These are phyloP conservation scores for Penicillium hordei DNA, from an alignment of 2,329 filamentous ascomycete species.

Conservation along the genomic window DNA sequence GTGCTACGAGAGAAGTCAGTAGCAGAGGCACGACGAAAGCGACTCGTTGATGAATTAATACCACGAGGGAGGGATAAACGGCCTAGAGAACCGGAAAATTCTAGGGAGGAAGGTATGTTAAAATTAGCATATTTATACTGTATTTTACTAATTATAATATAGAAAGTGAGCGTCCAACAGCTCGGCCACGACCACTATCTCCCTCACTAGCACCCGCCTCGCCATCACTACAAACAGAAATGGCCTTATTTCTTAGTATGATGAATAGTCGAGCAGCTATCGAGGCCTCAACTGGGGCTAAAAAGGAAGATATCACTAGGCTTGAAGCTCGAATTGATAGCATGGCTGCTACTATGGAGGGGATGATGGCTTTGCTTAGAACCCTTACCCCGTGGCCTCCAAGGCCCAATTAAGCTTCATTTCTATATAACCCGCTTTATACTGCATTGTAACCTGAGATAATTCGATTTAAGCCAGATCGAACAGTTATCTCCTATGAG, in stretches of 20 bases:
- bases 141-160: background rate
- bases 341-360: background rate
- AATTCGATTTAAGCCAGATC: too few relatives aligned
- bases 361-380: background rate
- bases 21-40: background rate
- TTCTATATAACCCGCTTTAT: background rate
- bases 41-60: background rate
- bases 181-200: background rate
- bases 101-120: background rate
- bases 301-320: background rate
- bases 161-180: background rate
- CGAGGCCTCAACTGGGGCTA: background rate
- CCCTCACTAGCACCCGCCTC: background rate
- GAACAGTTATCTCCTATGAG: too few relatives aligned
- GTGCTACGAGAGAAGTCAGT: background rate
- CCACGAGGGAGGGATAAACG: background rate
- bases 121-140: background rate
- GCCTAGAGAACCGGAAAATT: background rate
- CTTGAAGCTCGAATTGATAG: background rate
- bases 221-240: background rate
- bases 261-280: background rate
- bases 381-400: background rate
- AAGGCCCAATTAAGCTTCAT: background rate
- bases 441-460: background rate
- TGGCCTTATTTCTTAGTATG: background rate